Evolutionary conservation across 2,329 filamentous ascomycete genomes (phyloP), one percentile per base, ranked within the genome.

Genomic region (Macrophomina pseudophaseolina): DNA sequence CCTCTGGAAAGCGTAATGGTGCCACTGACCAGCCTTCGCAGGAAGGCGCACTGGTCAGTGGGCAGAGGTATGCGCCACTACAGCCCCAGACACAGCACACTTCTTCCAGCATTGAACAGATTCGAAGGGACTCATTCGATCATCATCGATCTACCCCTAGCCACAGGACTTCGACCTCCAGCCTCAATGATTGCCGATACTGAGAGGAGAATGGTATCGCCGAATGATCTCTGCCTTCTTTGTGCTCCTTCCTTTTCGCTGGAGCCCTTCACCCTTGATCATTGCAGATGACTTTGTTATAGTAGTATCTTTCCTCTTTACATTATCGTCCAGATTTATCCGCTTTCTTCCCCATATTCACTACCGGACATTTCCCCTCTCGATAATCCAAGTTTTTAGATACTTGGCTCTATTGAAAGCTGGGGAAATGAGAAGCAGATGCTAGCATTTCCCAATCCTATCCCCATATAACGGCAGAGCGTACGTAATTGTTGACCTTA

Each of bases 21-120:
- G 67, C 72, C 2, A 60, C 68, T 11, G 71, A 70, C 3, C 38
- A 72, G 14, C 62, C 74, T 3, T 72, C 70, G 7, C 69, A 70
- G 38, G 74, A 76, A 14, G 72, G 72, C 6, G 76, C 74, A 1
- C 69, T 83, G 6, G 73, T 81, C 35, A 82, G 74, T 49, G 81
- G 80, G 2, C 72, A 80, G 35, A 72, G 71, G 16, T 83, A 83
- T 53, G 75, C 72, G 11, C 79, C 76, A 30, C 64, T 74, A 11
- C 60, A 32, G 28, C 42, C 58, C 3, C 58, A 62, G 44, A 14
- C 60, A 11, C 44, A 49, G 11, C 59, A 63, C 28, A 54, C 68
- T 5, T 49, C 58, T 40, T 12, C 65, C n/a, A 56, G 60, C 42
- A 49, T 70, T 5, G 70, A 71, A 5, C 56, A 64, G 7, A 56